Percentiles rank a stretch among this genome's conserved stretches.
These are phyloP conservation scores for Suhomyces pyralidae DNA, from an alignment of 805 yeast species.

Conservation along the genomic window DNA sequence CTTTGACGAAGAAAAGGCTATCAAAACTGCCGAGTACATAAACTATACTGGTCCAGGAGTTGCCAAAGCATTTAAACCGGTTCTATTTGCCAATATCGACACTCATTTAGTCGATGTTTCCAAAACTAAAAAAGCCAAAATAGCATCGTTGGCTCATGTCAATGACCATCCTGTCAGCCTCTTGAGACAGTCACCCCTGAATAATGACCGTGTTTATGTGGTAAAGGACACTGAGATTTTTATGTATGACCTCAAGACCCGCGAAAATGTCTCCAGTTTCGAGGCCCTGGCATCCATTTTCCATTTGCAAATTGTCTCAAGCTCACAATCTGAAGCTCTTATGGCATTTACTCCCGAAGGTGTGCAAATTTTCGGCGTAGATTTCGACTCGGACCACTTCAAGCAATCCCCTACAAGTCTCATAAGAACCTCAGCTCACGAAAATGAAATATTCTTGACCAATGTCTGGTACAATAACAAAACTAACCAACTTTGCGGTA, in stretches of 20 bases:
- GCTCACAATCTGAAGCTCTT: slow-evolving; percentile 17
- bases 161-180: slow-evolving; percentile 29
- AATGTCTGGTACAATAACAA: slow-evolving; percentile 30
- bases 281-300: slow-evolving; percentile 29
- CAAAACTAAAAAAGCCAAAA: slow-evolving; percentile 12
- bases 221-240: slow-evolving; percentile 17
- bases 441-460: slow-evolving; percentile 14
- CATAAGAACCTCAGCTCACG: slow-evolving; percentile 15
- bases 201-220: slow-evolving; percentile 29
- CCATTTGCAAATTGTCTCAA: slow-evolving; percentile 21
- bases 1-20: slow-evolving; percentile 18
- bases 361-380: slow-evolving; percentile 26
- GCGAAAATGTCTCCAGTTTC: slow-evolving; percentile 27
- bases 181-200: slow-evolving; percentile 29
- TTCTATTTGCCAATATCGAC: slow-evolving; percentile 15
- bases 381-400: slow-evolving; percentile 5
- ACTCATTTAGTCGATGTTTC: slow-evolving; percentile 28
- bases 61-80: slow-evolving; percentile 11
- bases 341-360: slow-evolving; percentile 30
- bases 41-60: slow-evolving; percentile 9
- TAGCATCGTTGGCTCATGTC: slow-evolving; percentile 12
- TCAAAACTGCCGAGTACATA: slow-evolving; percentile 18
- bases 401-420: slow-evolving; percentile 8
- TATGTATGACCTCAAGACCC: slow-evolving; percentile 27
- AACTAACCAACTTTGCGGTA: slow-evolving; percentile 30